Evolutionary conservation across 768 basidiomycete genomes (phyloP), one percentile per base, ranked within the genome.

Genomic region (Hemileccinum impolitum): DNA sequence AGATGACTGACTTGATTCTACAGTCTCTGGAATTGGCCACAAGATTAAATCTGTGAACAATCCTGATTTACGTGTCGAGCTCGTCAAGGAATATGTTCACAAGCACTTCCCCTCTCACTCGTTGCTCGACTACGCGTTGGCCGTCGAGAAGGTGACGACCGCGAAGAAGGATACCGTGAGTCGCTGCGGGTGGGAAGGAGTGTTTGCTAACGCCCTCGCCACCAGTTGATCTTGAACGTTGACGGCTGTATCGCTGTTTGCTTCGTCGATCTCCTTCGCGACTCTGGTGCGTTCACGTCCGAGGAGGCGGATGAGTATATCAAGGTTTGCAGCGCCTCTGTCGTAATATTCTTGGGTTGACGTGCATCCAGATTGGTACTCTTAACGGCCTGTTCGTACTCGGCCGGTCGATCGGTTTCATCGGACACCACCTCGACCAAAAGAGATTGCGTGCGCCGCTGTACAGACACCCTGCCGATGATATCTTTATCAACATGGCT

Each of bases 31-130:
- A 77, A 99, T 99, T 58, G 95, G 95, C 39, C 95, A 99, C 85
- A 98, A 98, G 82, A 96, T 99, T 79, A 99, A 99, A 84, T 92
- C 87, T 57, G 90, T 93, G 56, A 94, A 91, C 73, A 94, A 94
- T 81, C 92, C 91, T 41, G 91, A 94, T 77, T 77, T 91, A 39
- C 89, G 90, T 65, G 90, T 93, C 53, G 87, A 91, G 72, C 85
- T 93, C 52, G 90, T 92, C 47, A 96, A 97, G 80, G 92, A 94
- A 74, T 99, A 89, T 61, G 95, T 95, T 52, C 75, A 67, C 74
- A 93, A 95, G 74, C 74, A 95, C 79, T 99, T 99, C 90, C 95
- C 95, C 4, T 86, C 84, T 63, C 93, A 94, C 74, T 84, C 81
- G 56, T 76, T 95, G 56, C 82, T 95, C 60, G 94, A 95, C 72